These are phyloP conservation scores for Emergomyces africanus DNA, from an alignment of 2,329 filamentous ascomycete genomes.

Conservation along the genomic window DNA sequence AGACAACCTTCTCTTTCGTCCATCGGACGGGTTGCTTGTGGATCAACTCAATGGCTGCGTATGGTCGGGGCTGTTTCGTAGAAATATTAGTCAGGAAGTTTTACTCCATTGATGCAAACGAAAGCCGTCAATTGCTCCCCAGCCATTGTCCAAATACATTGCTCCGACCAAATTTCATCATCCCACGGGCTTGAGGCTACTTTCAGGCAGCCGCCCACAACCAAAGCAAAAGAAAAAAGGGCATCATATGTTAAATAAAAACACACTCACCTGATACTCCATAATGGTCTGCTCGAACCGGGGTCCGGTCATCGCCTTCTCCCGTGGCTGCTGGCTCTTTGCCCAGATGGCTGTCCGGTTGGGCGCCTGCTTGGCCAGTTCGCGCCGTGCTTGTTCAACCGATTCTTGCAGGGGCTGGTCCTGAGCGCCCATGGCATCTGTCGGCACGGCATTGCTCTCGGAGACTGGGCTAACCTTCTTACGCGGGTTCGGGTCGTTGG, in stretches of 20 bases:
- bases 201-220: too few species aligned
- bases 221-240: not conserved
- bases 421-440: conserved; percentile 35
- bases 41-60: conserved; percentile 86
- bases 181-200: not conserved
- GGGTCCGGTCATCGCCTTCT: conserved; percentile 79
- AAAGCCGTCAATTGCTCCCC: not conserved
- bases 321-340: conserved; percentile 67
- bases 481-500: conserved; percentile 47
- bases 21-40: conserved; percentile 92
- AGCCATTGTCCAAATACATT: not conserved
- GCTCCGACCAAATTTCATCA: too few species aligned
- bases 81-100: conserved; percentile 5
- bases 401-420: conserved; percentile 45
- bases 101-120: not conserved
- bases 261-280: conserved; percentile 65
- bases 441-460: conserved; percentile 46
- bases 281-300: conserved; percentile 97
- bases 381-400: conserved; percentile 41
- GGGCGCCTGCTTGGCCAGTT: conserved; percentile 62
- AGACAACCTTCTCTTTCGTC: conserved; percentile 69
- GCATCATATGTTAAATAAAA: not conserved
- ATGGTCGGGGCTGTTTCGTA: conserved; percentile 61
- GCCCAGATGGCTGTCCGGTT: conserved; percentile 78
- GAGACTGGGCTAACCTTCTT: conserved; percentile 40